Conservation (phyloP, 1,139 yeast genomes). For the Martiniozyma asiatica region DNA sequence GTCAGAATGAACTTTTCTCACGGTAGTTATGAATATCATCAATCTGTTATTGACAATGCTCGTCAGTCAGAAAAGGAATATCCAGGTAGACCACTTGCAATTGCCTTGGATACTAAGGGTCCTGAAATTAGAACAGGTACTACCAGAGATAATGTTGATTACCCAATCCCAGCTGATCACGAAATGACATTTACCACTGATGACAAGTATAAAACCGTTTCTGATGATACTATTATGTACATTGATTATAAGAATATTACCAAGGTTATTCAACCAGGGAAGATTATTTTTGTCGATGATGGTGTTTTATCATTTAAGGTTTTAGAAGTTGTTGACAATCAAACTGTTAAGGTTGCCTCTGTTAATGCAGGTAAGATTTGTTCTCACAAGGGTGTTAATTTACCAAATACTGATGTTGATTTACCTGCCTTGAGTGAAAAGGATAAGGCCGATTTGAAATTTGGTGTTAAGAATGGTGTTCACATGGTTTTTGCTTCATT, state of each 20-base stretch:
- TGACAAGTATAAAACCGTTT: slow-evolving; percentile 56
- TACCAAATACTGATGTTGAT: slow-evolving; percentile 98
- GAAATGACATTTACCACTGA: slow-evolving; percentile 92
- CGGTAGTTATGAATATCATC: slow-evolving; percentile 95
- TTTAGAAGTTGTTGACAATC: slow-evolving; percentile 61
- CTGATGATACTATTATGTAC: slow-evolving; percentile 74
- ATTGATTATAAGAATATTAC: slow-evolving; percentile 94
- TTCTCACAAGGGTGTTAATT: slow-evolving; percentile 97
- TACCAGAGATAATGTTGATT: slow-evolving; percentile 68
- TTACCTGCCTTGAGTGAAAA: slow-evolving; percentile 95
- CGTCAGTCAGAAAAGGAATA: slow-evolving; percentile 84
- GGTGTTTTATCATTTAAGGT: slow-evolving; percentile 97
- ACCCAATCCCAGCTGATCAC: slow-evolving; percentile 72
- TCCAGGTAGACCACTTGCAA: slow-evolving; percentile 94
- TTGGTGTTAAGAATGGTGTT: slow-evolving; percentile 94
- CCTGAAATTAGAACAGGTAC: slow-evolving; percentile 99
- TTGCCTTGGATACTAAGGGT: slow-evolving; percentile 98
- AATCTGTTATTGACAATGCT: slow-evolving; percentile 89
- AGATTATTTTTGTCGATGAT: slow-evolving; percentile 87
- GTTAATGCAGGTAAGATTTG: slow-evolving; percentile 91
- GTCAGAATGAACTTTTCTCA: slow-evolving; percentile 99
- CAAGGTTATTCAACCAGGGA: slow-evolving; percentile 80
- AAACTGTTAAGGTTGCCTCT: slow-evolving; percentile 76
- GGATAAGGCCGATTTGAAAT: slow-evolving; percentile 80
- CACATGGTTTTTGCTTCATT: slow-evolving; percentile 98